phyloP scores from a whole-genome alignment of 139 green algal species.

The Micractinium sp. region DNA sequence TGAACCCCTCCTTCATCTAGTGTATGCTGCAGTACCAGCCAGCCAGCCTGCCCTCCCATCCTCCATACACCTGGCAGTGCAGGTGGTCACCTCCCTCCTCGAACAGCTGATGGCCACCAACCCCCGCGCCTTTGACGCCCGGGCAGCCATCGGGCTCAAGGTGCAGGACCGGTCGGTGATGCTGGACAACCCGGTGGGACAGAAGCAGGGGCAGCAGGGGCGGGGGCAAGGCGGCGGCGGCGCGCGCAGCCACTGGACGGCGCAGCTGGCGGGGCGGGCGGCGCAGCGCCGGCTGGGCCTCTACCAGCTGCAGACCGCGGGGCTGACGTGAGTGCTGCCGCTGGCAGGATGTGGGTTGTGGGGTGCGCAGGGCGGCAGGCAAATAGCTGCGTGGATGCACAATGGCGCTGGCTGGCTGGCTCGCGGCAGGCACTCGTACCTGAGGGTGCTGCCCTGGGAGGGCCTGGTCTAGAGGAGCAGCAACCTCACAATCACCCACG shows the following conservation, averaged over 20 bases:
- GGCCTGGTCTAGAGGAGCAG: too few relatives aligned
- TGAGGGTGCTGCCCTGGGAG: too few relatives aligned
- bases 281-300: conserved; percentile 35
- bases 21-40: background rate
- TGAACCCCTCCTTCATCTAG: too few relatives aligned
- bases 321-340: conserved; percentile 27
- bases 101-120: conserved; percentile 42
- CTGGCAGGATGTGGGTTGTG: background rate
- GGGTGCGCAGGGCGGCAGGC: too few relatives aligned
- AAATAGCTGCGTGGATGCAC: too few relatives aligned
- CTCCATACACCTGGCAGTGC: background rate
- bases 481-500: too few relatives aligned
- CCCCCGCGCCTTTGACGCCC: conserved; percentile 28
- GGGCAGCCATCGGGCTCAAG: conserved; percentile 26
- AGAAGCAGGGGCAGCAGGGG: conserved; percentile 6
- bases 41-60: background rate
- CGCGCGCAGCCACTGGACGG: background rate
- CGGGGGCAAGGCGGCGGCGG: background rate
- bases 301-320: conserved; percentile 10
- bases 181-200: conserved; percentile 36
- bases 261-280: conserved; percentile 5
- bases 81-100: conserved; percentile 25
- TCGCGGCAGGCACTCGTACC: too few relatives aligned
- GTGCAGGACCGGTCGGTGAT: conserved; percentile 29
- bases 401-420: too few relatives aligned